Evolutionary conservation across 2,329 filamentous ascomycete species (phyloP), one percentile per base, ranked within the genome.

Genomic region (Penicillium sclerotiorum): DNA sequence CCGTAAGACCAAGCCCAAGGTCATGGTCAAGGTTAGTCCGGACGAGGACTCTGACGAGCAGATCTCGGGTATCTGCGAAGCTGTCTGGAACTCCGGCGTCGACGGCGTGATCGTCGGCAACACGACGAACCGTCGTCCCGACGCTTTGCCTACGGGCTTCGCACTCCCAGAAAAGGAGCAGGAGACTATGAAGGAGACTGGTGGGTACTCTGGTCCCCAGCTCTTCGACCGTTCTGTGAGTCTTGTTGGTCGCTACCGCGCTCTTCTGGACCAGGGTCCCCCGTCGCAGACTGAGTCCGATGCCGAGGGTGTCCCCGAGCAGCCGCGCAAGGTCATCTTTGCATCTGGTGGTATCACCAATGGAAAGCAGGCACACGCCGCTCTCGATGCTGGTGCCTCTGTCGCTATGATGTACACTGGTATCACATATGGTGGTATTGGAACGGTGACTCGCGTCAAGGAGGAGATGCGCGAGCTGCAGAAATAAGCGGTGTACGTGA

Each of bases 21-120:
- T 99, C 50, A 96, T 99, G 90, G 94, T 99, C 63, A 99, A 99
- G 77, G 93, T 99, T 17, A 95, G 90, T 51, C 94, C 94, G 0
- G 94, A 99, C 62, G 94, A 97, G 73, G 90, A 96, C 68, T 84
- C 87, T 17, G 85, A 91, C 45, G 78, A 85, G 48, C 91, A 99
- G 68, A 83, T 99, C 53, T 81, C 86, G 35, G 94, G 92, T 8
- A 95, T 99, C 48, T 93, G 90, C 53, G 83, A 91, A 60, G 92
- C 92, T 0, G 86, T 96, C 11, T 88, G 85, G 77, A 78, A 79
- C 59, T 90, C 89, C 52, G 92, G 92, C 6, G 92, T 97, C 2
- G 92, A 96, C 62, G 94, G 94, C 22, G 85, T 99, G 28, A 96
- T 99, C 55, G 93, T 99, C 4, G 94, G 93, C 9, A 99, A 99